Evolutionary conservation across 129 eudicot species (phyloP).

Genomic region (Rutidosis leptorrhynchoides): DNA sequence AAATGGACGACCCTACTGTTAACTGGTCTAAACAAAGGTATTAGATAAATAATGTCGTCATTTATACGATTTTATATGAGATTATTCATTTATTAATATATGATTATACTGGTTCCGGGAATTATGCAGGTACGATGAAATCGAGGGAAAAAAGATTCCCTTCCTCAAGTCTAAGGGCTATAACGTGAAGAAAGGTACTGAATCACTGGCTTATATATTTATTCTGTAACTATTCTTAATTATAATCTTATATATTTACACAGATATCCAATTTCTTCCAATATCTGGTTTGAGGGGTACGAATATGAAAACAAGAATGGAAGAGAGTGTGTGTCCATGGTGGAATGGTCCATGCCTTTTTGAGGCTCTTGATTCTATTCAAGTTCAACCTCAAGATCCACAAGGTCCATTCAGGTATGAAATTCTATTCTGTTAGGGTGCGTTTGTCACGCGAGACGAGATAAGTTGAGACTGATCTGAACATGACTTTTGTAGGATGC

Average conservation of each 20-base stretch:
- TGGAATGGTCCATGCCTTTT: not conserved
- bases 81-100: too few species aligned
- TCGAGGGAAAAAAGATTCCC: not conserved
- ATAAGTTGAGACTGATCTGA: not conserved
- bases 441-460: not conserved
- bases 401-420: not conserved
- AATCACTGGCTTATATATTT: not conserved
- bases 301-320: too few species aligned
- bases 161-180: not conserved
- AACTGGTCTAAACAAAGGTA: conserved; percentile 82
- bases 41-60: conserved; percentile 32
- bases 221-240: not conserved
- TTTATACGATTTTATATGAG: not conserved
- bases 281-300: too few species aligned
- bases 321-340: too few species aligned
- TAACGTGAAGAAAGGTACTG: not conserved
- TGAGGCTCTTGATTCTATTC: not conserved
- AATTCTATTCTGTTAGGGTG: not conserved
- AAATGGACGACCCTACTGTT: conserved; percentile 83
- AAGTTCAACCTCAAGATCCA: not conserved
- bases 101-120: too few species aligned
- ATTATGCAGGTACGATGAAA: too few species aligned
- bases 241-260: too few species aligned
- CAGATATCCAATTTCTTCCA: too few species aligned
- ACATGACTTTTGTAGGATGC: not conserved